phyloP scores from a whole-genome alignment of 2,329 filamentous ascomycete genomes.

The Ilyonectria mors-panacis region DNA sequence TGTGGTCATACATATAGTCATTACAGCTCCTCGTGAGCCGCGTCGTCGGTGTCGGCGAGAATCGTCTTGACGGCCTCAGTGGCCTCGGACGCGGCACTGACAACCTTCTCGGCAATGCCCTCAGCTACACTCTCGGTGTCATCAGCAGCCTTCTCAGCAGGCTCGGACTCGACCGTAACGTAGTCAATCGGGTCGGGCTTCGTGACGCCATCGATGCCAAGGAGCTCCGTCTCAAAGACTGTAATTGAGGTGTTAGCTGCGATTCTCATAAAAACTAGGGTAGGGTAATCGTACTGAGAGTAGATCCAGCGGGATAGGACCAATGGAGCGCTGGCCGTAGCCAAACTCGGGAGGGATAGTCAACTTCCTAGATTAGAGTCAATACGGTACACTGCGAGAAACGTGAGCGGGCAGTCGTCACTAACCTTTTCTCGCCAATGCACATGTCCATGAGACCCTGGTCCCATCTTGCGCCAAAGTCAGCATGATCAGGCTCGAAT shows the following conservation, averaged over 20 bases:
- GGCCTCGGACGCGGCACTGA: slow-evolving; percentile 62
- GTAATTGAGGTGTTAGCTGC: slow-evolving; percentile 26
- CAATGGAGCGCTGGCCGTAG: slow-evolving; percentile 83
- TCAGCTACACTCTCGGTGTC: slow-evolving; percentile 60
- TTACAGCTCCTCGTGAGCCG: slow-evolving; percentile 73
- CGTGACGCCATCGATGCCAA: slow-evolving; percentile 83
- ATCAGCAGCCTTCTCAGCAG: slow-evolving; percentile 55
- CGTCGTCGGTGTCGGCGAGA: slow-evolving; percentile 68
- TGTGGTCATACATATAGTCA: slow-evolving; percentile 16
- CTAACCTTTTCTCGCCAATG: slow-evolving; percentile 86
- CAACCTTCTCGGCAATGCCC: slow-evolving; percentile 63
- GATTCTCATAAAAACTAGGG: slow-evolving; percentile 34
- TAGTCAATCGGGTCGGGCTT: slow-evolving; percentile 56
- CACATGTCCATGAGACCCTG: slow-evolving; percentile 94
- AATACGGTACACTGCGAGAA: slow-evolving; percentile 22
- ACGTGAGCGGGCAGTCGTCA: slow-evolving; percentile 23
- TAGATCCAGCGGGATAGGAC: slow-evolving; percentile 86
- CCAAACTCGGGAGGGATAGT: slow-evolving; percentile 90
- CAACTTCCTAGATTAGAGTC: slow-evolving; percentile 70
- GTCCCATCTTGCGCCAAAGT: slow-evolving; percentile 78
- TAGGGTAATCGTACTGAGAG: slow-evolving; percentile 71
- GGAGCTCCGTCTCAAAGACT: slow-evolving; percentile 94
- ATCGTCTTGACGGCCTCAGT: slow-evolving; percentile 68
- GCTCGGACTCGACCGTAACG: slow-evolving; percentile 45
- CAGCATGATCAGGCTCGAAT: slow-evolving; percentile 34